Conservation (phyloP, 345 rosid genomes). For the Salix exigua region DNA sequence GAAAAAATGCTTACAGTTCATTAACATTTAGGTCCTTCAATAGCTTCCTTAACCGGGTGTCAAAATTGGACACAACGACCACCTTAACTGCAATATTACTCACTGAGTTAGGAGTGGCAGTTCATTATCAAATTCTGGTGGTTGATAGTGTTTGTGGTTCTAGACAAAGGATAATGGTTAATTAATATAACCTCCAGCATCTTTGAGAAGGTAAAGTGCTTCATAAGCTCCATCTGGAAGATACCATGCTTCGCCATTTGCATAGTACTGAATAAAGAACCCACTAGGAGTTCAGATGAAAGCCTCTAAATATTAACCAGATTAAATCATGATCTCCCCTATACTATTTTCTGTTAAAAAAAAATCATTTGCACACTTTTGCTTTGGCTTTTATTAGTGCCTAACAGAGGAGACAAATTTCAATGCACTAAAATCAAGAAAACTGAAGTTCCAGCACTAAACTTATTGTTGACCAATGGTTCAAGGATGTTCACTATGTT, state of each 20-base stretch:
- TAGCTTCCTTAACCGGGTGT: conserved; percentile 69
- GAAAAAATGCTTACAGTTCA: conserved; percentile 55
- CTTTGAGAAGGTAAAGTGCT: conserved; percentile 57
- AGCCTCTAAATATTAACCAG: background rate
- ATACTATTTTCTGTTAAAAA: too few relatives aligned
- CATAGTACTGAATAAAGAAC: conserved; percentile 54
- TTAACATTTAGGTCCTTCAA: conserved; percentile 70
- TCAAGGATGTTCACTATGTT: too few relatives aligned
- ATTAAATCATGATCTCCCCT: background rate
- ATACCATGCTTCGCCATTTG: conserved; percentile 78
- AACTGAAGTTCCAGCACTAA: too few relatives aligned
- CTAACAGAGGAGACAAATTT: too few relatives aligned
- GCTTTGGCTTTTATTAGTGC: too few relatives aligned
- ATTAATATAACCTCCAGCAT: conserved; percentile 71
- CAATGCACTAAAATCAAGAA: too few relatives aligned
- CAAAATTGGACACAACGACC: conserved; percentile 91
- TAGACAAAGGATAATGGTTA: conserved; percentile 28
- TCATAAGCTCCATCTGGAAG: conserved; percentile 77
- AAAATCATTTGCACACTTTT: too few relatives aligned
- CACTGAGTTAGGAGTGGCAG: conserved; percentile 21
- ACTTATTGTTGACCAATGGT: too few relatives aligned
- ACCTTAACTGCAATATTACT: conserved; percentile 58
- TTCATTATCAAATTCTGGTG: conserved; percentile 1
- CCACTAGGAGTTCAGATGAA: conserved; percentile 8
- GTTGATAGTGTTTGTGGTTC: background rate